These are phyloP conservation scores for Bruguiera hainesii DNA, from an alignment of 441 rosid species.

Conservation along the genomic window DNA sequence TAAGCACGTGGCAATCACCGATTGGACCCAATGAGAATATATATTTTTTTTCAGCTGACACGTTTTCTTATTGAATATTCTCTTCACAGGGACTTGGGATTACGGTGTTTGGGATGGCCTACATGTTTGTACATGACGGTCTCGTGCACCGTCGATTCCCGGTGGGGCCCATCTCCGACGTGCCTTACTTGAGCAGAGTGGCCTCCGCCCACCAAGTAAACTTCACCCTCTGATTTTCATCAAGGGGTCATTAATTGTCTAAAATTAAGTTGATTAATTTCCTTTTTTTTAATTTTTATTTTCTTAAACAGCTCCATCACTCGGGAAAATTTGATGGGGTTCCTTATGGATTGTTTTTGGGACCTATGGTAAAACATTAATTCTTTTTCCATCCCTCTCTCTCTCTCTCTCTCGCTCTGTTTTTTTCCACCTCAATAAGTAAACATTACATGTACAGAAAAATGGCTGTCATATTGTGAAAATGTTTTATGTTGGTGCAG, in stretches of 20 bases:
- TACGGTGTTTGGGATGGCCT: constrained; percentile 65
- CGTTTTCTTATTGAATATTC: background rate
- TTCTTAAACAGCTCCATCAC: constrained; percentile 43
- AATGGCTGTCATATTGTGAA: background rate
- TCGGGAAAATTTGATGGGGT: constrained; percentile 49
- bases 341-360: constrained; percentile 57
- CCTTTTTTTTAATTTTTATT: background rate
- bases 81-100: constrained; percentile 47
- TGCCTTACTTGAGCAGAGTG: constrained; percentile 47
- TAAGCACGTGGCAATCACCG: background rate
- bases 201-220: constrained; percentile 60
- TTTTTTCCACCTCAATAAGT: background rate
- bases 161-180: constrained; percentile 49
- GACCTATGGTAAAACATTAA: constrained; percentile 38
- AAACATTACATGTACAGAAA: background rate
- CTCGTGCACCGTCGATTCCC: constrained; percentile 60
- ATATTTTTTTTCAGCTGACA: background rate
- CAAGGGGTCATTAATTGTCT: too few relatives aligned
- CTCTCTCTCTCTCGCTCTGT: background rate
- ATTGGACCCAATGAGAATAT: background rate
- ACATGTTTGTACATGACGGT: constrained; percentile 67
- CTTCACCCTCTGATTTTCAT: background rate
- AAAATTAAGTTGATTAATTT: background rate
- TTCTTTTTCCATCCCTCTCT: background rate
- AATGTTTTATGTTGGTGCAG: constrained; percentile 23